Conservation (phyloP, 2,329 filamentous ascomycete species). For the Coniella vitis region DNA sequence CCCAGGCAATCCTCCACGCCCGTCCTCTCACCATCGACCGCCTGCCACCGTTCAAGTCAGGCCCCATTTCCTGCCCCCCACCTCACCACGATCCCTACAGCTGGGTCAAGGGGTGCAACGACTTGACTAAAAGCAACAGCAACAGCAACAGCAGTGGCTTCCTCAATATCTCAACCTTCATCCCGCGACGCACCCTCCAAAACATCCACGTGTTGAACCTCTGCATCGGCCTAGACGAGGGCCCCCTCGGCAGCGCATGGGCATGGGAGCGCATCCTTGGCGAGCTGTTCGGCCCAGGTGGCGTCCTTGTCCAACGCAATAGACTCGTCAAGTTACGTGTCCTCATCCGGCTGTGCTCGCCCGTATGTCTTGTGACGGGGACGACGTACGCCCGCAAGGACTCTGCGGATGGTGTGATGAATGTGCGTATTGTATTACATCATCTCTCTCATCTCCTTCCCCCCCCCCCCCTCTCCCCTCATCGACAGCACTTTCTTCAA, state of each 20-base stretch:
- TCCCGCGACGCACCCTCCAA: constrained; percentile 27
- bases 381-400: neutral
- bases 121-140: constrained; percentile 12
- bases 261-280: constrained; percentile 24
- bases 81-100: too few species aligned
- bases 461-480: neutral
- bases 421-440: neutral
- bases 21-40: constrained; percentile 27
- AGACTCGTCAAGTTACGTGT: constrained; percentile 23
- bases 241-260: constrained; percentile 20
- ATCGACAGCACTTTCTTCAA: too few species aligned
- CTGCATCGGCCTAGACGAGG: constrained; percentile 25
- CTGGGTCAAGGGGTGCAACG: too few species aligned
- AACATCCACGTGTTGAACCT: constrained; percentile 25
- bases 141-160: constrained; percentile 17
- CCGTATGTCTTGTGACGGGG: constrained; percentile 1
- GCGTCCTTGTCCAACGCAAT: constrained; percentile 23
- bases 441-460: neutral
- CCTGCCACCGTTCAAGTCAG: constrained; percentile 27
- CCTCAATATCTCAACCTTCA: constrained; percentile 24
- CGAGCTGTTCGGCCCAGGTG: constrained; percentile 22
- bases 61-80: too few species aligned
- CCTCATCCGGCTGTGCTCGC: constrained; percentile 24
- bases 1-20: constrained; percentile 22
- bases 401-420: neutral